Evolutionary conservation across 2,329 filamentous ascomycete species (phyloP).

Genomic region (Capronia coronata): DNA sequence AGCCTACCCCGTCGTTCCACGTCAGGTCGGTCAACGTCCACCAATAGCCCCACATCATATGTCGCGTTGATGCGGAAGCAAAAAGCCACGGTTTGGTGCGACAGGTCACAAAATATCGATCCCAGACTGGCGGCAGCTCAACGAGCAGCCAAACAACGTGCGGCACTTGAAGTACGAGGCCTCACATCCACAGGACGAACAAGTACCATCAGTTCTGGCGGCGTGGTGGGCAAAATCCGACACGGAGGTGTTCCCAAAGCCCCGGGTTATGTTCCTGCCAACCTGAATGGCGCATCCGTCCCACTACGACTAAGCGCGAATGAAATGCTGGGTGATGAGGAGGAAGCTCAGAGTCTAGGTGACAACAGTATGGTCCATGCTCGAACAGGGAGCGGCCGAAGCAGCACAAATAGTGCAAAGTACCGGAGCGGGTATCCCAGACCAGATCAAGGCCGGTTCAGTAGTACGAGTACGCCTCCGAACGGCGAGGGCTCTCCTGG

Average conservation of each 20-base stretch:
- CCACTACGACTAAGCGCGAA: constrained; percentile 90
- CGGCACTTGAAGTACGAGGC: constrained; percentile 73
- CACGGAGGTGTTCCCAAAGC: constrained; percentile 77
- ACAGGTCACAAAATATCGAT: constrained; percentile 87
- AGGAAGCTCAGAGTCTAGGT: constrained; percentile 36
- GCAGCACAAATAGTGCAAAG: constrained; percentile 48
- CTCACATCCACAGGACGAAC: constrained; percentile 50
- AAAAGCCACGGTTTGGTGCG: constrained; percentile 98
- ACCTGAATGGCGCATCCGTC: constrained; percentile 69
- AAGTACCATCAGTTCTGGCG: constrained; percentile 54
- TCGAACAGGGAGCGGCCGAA: constrained; percentile 53
- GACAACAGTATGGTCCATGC: constrained; percentile 42
- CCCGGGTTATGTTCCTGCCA: constrained; percentile 71
- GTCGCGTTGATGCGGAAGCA: constrained; percentile 94
- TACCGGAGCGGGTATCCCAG: constrained; percentile 43
- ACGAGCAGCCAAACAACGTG: constrained; percentile 77
- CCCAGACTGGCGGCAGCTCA: constrained; percentile 75
- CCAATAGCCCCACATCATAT: constrained; percentile 48
- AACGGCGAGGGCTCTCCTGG: constrained; percentile 29
- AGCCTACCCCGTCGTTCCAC: constrained; percentile 28
- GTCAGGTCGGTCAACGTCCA: constrained; percentile 26
- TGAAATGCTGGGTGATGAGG: constrained; percentile 83
- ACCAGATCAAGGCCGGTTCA: constrained; percentile 31
- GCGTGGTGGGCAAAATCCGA: constrained; percentile 67
- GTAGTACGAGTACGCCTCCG: constrained; percentile 50